Evolutionary conservation across 306 rosid genomes (phyloP).

Genomic region (Senna tora): DNA sequence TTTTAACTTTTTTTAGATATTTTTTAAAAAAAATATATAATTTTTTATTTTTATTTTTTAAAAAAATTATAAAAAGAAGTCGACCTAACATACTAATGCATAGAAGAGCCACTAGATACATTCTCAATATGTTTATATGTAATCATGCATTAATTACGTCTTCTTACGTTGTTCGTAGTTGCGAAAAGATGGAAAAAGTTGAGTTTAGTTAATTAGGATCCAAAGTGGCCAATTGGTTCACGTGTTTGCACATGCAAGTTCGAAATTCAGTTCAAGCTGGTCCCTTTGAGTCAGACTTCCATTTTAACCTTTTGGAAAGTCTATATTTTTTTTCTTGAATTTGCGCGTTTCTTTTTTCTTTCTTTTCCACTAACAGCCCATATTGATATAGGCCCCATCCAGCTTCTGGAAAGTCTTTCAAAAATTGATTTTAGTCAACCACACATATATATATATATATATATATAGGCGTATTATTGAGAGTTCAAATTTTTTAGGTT

Average conservation of each 20-base stretch:
- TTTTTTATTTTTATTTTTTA: too few species aligned
- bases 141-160: background rate
- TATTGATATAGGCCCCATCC: too few species aligned
- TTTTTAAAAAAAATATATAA: too few species aligned
- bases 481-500: too few species aligned
- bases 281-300: background rate
- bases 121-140: too few species aligned
- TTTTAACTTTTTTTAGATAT: too few species aligned
- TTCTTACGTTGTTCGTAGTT: too few species aligned
- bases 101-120: too few species aligned
- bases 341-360: background rate
- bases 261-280: constrained; percentile 17
- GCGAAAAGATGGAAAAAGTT: background rate
- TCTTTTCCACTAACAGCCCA: background rate
- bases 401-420: background rate
- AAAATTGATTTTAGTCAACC: background rate
- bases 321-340: background rate
- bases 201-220: background rate
- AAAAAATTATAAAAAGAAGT: too few species aligned
- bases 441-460: too few species aligned
- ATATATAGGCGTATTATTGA: too few species aligned
- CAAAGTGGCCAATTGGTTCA: background rate
- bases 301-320: background rate
- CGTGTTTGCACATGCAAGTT: background rate
- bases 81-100: too few species aligned